Evolutionary conservation across 768 basidiomycete genomes (phyloP).

Genomic region (Austroboletus eburneus): DNA sequence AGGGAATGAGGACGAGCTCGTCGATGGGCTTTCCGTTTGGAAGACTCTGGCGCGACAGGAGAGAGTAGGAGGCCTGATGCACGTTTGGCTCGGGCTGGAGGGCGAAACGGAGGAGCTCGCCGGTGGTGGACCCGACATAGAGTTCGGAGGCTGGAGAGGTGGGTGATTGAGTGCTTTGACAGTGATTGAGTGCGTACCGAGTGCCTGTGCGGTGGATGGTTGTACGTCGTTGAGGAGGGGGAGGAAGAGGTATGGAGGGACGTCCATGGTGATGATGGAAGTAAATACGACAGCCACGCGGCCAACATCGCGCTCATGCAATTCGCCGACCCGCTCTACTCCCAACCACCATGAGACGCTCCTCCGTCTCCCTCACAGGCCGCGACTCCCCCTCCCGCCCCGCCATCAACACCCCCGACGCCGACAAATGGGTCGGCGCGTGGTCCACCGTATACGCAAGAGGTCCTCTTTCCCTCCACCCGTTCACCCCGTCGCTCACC

Average conservation of each 20-base stretch:
- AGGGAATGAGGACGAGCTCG: conserved; percentile 75
- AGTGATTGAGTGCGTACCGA: conserved; percentile 37
- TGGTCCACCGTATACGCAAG: conserved; percentile 56
- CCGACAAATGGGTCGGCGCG: conserved; percentile 50
- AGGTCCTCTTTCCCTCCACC: conserved; percentile 39
- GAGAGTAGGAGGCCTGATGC: conserved; percentile 57
- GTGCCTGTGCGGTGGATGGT: conserved; percentile 55
- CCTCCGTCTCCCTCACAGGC: conserved; percentile 17
- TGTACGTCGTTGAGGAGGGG: no score
- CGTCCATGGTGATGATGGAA: conserved; percentile 39
- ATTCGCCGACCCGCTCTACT: conserved; percentile 8
- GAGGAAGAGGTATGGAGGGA: conserved; percentile 20
- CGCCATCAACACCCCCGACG: conserved; percentile 26
- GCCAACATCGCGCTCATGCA: conserved; percentile 12
- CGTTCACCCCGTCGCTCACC: not conserved
- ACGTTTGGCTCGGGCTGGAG: conserved; percentile 53
- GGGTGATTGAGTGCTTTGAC: not conserved
- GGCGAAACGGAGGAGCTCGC: conserved; percentile 76
- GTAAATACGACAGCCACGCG: conserved; percentile 12
- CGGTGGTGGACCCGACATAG: conserved; percentile 83
- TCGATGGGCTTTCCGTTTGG: conserved; percentile 71
- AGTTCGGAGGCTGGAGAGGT: conserved; percentile 67
- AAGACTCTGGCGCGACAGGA: conserved; percentile 66
- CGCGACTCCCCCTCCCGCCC: conserved; percentile 15
- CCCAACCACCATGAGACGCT: no score